Evolutionary conservation across 768 basidiomycete species (phyloP).

Genomic region (Dentipellis sp.): DNA sequence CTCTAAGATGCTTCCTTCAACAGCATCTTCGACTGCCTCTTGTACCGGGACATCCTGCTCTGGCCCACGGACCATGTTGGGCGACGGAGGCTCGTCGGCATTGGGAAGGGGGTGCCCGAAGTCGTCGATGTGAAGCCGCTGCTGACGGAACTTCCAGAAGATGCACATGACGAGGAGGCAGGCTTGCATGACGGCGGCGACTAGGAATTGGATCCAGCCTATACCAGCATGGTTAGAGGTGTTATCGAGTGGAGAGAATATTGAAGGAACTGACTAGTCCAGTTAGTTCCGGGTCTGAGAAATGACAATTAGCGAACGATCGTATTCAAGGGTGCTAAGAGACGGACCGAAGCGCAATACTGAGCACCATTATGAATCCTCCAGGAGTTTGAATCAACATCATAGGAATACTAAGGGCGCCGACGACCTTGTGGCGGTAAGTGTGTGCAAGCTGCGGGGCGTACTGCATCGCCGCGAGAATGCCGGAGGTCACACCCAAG

Average conservation of each 20-base stretch:
- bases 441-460: slow-evolving; percentile 81
- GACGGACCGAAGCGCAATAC: slow-evolving; percentile 59
- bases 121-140: slow-evolving; percentile 70
- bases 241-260: not conserved
- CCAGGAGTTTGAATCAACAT: slow-evolving; percentile 95
- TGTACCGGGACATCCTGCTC: slow-evolving; percentile 12
- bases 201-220: slow-evolving; percentile 79
- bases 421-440: slow-evolving; percentile 71
- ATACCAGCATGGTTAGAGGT: not conserved
- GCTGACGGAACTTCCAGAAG: slow-evolving; percentile 75
- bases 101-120: slow-evolving; percentile 56
- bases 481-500: slow-evolving; percentile 73
- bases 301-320: slow-evolving; percentile 1
- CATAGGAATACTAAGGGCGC: slow-evolving; percentile 89
- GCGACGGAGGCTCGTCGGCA: slow-evolving; percentile 9
- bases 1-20: slow-evolving; percentile 10
- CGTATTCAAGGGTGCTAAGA: not conserved
- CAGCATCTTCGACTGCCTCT: slow-evolving; percentile 10
- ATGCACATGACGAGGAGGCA: slow-evolving; percentile 79
- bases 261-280: slow-evolving; percentile 52
- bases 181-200: slow-evolving; percentile 80
- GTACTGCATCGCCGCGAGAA: slow-evolving; percentile 80
- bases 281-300: slow-evolving; percentile 66
- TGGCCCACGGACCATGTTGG: slow-evolving; percentile 3
- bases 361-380: slow-evolving; percentile 76